Conservation (phyloP, 768 basidiomycete species). For the Collybiopsis luxurians region DNA sequence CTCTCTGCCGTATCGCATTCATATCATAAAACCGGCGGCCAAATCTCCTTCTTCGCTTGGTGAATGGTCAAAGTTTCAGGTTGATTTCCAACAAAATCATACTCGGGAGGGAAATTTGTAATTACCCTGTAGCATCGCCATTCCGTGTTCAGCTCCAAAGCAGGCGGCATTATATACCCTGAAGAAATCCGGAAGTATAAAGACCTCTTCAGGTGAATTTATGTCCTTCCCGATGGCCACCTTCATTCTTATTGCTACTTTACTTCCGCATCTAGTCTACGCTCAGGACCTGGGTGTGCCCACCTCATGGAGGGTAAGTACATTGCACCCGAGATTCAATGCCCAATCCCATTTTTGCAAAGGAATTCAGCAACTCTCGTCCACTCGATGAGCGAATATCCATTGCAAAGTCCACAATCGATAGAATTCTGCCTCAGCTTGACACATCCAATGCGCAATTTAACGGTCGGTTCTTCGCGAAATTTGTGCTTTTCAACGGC, state of each 20-base stretch:
- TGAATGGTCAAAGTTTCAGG: no score
- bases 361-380: constrained; percentile 43
- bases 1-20: no score
- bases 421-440: constrained; percentile 36
- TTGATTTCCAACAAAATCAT: no score
- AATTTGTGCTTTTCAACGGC: neutral
- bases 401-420: constrained; percentile 40
- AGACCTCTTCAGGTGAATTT: no score
- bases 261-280: neutral
- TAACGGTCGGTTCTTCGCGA: constrained; percentile 28
- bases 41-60: no score
- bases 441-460: constrained; percentile 38
- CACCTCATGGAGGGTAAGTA: constrained; percentile 27
- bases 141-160: no score
- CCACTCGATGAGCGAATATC: constrained; percentile 35
- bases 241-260: neutral
- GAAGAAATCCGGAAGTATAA: no score
- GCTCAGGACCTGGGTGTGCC: constrained; percentile 27
- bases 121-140: no score
- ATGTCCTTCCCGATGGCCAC: neutral
- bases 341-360: neutral
- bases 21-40: no score
- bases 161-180: no score
- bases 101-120: no score
- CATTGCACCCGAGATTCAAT: no score